Conservation (phyloP, 495 filamentous ascomycete genomes). For the Penicillium cataractarum region DNA sequence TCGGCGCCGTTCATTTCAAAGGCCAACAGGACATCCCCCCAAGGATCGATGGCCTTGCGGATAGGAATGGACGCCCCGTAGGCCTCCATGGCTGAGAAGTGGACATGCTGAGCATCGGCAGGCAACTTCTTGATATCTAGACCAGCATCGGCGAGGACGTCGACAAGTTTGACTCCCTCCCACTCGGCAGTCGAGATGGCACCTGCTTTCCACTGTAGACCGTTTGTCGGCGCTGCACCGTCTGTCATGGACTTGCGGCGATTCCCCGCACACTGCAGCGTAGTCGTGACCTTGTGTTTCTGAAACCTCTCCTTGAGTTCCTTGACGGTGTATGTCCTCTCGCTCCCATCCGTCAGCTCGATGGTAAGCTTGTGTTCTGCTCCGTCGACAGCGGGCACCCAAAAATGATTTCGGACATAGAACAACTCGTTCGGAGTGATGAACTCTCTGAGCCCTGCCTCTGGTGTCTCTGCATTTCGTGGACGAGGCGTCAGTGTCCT, state of each 20-base stretch:
- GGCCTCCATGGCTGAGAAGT: slow-evolving; percentile 7
- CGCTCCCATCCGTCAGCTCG: slow-evolving; percentile 4
- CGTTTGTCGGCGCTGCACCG: neutral
- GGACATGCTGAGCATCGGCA: slow-evolving; percentile 2
- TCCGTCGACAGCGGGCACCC: slow-evolving; percentile 5
- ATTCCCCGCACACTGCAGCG: slow-evolving; percentile 6
- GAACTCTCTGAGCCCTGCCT: neutral
- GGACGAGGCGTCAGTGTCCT: neutral
- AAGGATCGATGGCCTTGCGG: slow-evolving; percentile 8
- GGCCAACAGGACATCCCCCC: slow-evolving; percentile 8
- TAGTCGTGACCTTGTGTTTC: slow-evolving; percentile 2
- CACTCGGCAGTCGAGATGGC: slow-evolving; percentile 9
- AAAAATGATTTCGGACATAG: slow-evolving; percentile 12
- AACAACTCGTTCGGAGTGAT: slow-evolving; percentile 5
- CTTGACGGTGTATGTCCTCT: slow-evolving; percentile 7
- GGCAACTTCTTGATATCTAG: neutral
- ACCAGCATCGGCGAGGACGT: slow-evolving; percentile 10
- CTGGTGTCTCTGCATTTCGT: slow-evolving; percentile 10
- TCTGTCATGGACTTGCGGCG: slow-evolving; percentile 7
- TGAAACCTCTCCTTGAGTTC: slow-evolving; percentile 5
- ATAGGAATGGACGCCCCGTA: slow-evolving; percentile 12
- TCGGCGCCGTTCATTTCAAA: slow-evolving; percentile 5
- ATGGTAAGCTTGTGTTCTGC: slow-evolving; percentile 4
- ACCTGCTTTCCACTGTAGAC: slow-evolving; percentile 8
- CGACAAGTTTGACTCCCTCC: neutral